Evolutionary conservation across 1,139 yeast genomes (phyloP).

Genomic region (Lodderomyces margitis): DNA sequence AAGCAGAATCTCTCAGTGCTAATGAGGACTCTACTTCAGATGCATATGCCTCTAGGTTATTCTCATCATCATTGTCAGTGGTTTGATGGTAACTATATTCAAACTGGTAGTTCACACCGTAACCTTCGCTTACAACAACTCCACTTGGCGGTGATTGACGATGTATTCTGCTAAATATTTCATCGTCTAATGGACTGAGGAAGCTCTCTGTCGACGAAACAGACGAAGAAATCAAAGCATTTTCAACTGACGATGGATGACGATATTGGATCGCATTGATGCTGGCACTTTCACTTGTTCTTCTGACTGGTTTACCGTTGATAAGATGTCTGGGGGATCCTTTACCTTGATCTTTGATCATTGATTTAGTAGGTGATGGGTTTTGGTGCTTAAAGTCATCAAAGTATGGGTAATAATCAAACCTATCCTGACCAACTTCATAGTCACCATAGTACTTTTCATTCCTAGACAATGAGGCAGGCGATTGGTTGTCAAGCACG

Average conservation of each 20-base stretch:
- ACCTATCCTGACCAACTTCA: background rate
- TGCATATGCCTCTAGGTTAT: background rate
- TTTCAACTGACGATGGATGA: background rate
- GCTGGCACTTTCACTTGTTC: background rate
- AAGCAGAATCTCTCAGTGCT: background rate
- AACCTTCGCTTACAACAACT: background rate
- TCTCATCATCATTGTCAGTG: background rate
- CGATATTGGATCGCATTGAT: too few species aligned
- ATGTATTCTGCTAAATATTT: slow-evolving; percentile 49
- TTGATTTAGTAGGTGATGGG: background rate
- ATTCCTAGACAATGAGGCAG: background rate
- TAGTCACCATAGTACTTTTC: background rate
- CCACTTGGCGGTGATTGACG: slow-evolving; percentile 7
- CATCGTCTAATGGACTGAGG: slow-evolving; percentile 52
- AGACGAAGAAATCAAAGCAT: slow-evolving; percentile 12
- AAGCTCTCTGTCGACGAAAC: slow-evolving; percentile 27
- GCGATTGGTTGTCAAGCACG: background rate
- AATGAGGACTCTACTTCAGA: background rate
- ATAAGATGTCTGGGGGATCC: too few species aligned
- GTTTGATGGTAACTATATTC: background rate
- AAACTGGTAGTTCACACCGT: background rate
- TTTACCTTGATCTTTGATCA: too few species aligned
- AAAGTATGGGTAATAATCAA: background rate
- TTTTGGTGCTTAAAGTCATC: background rate
- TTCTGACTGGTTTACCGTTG: too few species aligned